A percentile compares a stretch with the other conserved stretches of the same genome.
Evolutionary conservation across 202 grass and related monocot genomes (phyloP).

Genomic region (Cymbopogon flexuosus): DNA sequence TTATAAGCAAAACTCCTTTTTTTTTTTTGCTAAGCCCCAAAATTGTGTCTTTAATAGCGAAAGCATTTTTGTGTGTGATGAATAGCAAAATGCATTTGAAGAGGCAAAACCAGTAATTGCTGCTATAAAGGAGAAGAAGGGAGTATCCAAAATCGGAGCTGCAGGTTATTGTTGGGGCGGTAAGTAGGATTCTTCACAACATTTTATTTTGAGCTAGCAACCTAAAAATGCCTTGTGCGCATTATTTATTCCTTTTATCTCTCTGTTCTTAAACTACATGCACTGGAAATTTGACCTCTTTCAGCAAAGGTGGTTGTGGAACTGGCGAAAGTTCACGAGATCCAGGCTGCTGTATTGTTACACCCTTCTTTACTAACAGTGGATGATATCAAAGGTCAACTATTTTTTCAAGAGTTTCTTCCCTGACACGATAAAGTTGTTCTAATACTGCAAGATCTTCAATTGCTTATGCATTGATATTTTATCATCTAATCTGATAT

Average conservation of each 20-base stretch:
- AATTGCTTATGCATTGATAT: not conserved
- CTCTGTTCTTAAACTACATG: not conserved
- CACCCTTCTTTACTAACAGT: conserved; percentile 44
- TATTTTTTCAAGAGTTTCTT: not conserved
- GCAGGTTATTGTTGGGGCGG: conserved; percentile 88
- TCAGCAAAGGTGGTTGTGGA: conserved; percentile 52
- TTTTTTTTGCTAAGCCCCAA: too few species aligned
- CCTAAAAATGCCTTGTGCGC: too few species aligned
- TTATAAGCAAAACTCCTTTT: too few species aligned
- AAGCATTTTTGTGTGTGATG: not conserved
- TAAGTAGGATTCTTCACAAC: conserved; percentile 15
- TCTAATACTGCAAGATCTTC: not conserved
- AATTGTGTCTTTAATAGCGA: conserved; percentile 3
- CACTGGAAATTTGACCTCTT: not conserved
- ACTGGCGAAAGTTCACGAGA: conserved; percentile 42
- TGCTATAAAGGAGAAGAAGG: conserved; percentile 66
- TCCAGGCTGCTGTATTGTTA: conserved; percentile 46
- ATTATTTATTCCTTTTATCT: not conserved
- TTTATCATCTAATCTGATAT: not conserved
- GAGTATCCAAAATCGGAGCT: conserved; percentile 50
- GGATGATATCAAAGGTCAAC: conserved; percentile 53
- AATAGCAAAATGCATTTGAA: conserved; percentile 44
- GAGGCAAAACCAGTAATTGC: conserved; percentile 58
- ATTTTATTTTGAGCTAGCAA: not conserved
- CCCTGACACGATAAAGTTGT: not conserved